These are phyloP conservation scores for Inga oerstediana DNA, from an alignment of 306 rosid genomes.

Conservation along the genomic window DNA sequence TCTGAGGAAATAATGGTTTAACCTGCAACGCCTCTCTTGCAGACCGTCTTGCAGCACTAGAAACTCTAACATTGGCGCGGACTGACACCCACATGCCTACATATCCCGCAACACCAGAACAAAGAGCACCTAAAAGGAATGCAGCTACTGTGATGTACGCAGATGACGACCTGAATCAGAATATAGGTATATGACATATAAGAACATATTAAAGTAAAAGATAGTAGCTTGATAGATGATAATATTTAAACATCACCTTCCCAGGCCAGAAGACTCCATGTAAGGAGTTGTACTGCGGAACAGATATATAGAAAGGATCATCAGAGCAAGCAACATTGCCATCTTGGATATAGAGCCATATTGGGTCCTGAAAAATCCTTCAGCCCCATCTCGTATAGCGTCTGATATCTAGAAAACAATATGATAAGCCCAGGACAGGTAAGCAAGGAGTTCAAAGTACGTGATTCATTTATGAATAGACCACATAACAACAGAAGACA, in stretches of 20 bases:
- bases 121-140: conserved; percentile 94
- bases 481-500: conserved; percentile 22
- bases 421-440: conserved; percentile 45
- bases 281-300: conserved; percentile 88
- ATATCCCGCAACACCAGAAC: conserved; percentile 97
- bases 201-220: conserved; percentile 29
- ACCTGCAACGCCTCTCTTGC: conserved; percentile 99
- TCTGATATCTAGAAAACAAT: conserved; percentile 80
- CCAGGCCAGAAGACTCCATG: conserved; percentile 88
- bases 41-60: conserved; percentile 99
- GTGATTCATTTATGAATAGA: conserved; percentile 19
- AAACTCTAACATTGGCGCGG: conserved; percentile 98
- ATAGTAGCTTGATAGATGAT: conserved; percentile 7
- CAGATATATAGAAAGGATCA: conserved; percentile 88
- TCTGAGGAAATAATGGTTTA: conserved; percentile 31
- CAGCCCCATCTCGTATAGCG: conserved; percentile 99
- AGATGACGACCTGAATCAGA: conserved; percentile 74
- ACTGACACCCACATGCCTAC: conserved; percentile 99
- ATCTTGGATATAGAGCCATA: conserved; percentile 97
- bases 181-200: conserved; percentile 33
- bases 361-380: conserved; percentile 97
- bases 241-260: conserved; percentile 64
- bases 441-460: conserved; percentile 28
- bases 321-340: conserved; percentile 83
- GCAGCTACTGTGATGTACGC: conserved; percentile 95